A percentile compares a stretch with the other conserved stretches of the same genome.
Conservation (phyloP, 2,329 filamentous ascomycete species). For the Fusarium sp. region DNA sequence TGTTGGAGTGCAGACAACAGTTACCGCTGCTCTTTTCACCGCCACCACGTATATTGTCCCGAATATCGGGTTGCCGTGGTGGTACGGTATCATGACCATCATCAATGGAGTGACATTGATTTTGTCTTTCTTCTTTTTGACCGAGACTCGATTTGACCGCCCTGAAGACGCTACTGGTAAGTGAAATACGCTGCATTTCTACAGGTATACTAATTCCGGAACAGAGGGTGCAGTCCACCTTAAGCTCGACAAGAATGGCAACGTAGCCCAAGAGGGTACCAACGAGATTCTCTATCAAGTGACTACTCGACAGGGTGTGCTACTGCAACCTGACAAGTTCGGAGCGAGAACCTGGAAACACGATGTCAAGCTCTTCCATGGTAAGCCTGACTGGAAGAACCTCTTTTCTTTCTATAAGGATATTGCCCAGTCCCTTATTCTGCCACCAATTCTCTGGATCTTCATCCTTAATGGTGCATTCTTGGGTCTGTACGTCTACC, state of each 20-base stretch:
- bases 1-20: constrained; percentile 7
- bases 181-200: accelerated
- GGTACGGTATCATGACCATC: constrained; percentile 24
- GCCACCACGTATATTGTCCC: constrained; percentile 18
- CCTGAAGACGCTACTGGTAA: constrained; percentile 18
- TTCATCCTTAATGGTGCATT: constrained; percentile 23
- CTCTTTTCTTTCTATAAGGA: constrained; percentile 9
- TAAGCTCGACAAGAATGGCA: constrained; percentile 2
- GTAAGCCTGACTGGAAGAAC: neutral
- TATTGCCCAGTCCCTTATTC: neutral
- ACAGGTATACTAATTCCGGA: accelerated
- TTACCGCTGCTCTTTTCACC: neutral
- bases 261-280: neutral
- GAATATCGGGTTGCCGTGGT: constrained; percentile 2
- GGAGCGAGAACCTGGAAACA: constrained; percentile 10
- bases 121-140: constrained; percentile 6
- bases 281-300: constrained; percentile 16
- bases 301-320: constrained; percentile 13
- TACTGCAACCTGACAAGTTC: constrained; percentile 12
- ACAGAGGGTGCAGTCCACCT: constrained; percentile 10
- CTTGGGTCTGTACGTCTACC: constrained; percentile 21
- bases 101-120: neutral
- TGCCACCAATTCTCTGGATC: constrained; percentile 17
- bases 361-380: constrained; percentile 3
- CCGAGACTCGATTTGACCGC: constrained; percentile 12